Base-by-base conservation (phyloP, 306 rosid species). In the Ormosia emarginata region DNA sequence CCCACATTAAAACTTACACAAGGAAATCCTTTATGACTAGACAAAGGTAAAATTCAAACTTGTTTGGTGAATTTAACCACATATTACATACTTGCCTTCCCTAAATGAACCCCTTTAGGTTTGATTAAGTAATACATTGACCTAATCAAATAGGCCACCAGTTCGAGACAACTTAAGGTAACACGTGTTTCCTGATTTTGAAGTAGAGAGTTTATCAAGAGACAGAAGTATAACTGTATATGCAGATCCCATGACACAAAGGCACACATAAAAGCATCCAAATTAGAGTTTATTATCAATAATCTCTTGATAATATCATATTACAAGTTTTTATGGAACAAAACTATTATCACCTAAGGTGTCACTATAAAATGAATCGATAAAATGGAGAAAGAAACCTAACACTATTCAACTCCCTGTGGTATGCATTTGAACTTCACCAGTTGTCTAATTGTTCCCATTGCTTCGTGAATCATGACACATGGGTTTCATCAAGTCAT, bases 401-500 rank as follows among this genome's bases (percentile, higher is more conserved):
- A 53, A 78, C 80, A 64, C 76, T 71, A 53, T 34, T 33, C 53
- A 41, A 71, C 69, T 77, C 41, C 71, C 10, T 33, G 46, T 33
- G 40, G 37, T 13, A 71, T 64, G 67, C 41, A 24, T 3, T 63
- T 55, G 55, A 53, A 77, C 59, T 80, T 65, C 77, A 59, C 43
- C 69, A 40, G 40, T 67, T 50, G 71, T 37, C 63, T 57, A 57
- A 83, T 68, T 63, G n/a, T 63, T 64, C 57, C 75, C 1, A 47
- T 61, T 1, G 30, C 75, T 70, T 24, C 24, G 1, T 24, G 24
- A 24, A 24, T 78, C 72, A 40, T 57, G 53, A 6, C 15, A 78
- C 32, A 24, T 15, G 70, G 50, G 52, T 43, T 67, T 86, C 87
- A 79, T 63, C 70, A 70, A 69, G 67, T 70, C 82, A 74, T 47